These are phyloP conservation scores for Trichosporon sp. DNA, from an alignment of 1,284 basidiomycete species.

Conservation along the genomic window DNA sequence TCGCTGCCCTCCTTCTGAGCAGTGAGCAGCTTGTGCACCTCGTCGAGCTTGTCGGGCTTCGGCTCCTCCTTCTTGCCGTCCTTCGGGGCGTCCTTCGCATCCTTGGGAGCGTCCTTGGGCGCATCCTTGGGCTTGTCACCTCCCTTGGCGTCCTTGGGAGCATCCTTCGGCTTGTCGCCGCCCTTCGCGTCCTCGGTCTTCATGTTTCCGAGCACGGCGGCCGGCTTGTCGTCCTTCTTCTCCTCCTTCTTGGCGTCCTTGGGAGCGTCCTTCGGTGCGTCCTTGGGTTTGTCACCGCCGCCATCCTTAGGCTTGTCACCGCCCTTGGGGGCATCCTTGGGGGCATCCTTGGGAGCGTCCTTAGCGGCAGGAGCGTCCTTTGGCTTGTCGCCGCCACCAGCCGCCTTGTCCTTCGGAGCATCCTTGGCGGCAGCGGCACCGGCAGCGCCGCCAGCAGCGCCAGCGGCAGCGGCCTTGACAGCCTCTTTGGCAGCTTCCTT, in stretches of 20 bases:
- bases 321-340: background rate
- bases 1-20: constrained; percentile 44
- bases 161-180: constrained; percentile 16
- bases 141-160: background rate
- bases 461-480: no score
- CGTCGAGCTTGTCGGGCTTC: constrained; percentile 15
- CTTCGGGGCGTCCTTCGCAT: constrained; percentile 9
- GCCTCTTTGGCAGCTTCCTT: no score
- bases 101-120: constrained; percentile 4
- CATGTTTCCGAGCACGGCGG: constrained; percentile 9
- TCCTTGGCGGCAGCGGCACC: background rate
- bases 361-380: background rate
- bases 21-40: constrained; percentile 34
- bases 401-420: background rate
- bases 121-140: constrained; percentile 7
- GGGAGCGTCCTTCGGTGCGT: background rate
- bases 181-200: background rate
- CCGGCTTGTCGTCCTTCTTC: constrained; percentile 4
- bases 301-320: background rate
- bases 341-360: background rate
- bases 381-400: background rate
- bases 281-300: background rate
- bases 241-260: constrained; percentile 4
- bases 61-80: constrained; percentile 6
- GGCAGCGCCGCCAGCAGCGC: no score